Percentiles rank a stretch among this genome's conserved stretches.
These are phyloP conservation scores for Luzula sylvatica DNA, from an alignment of 176 grass and related monocot genomes.

Conservation along the genomic window DNA sequence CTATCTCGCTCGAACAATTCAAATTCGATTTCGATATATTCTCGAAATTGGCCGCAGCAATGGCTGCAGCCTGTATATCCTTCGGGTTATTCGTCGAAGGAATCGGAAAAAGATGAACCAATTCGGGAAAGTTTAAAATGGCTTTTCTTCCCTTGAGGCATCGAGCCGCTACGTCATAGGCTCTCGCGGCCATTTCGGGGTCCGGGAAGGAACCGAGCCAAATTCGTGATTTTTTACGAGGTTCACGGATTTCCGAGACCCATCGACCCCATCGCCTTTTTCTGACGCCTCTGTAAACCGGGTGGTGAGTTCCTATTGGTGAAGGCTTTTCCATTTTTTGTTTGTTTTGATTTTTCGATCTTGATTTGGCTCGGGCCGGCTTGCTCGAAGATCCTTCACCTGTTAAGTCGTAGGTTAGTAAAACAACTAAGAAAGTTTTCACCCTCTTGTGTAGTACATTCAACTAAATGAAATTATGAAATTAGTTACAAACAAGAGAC, in stretches of 20 bases:
- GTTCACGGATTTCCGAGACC: constrained; percentile 97
- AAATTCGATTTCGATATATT: neutral
- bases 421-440: too few species aligned
- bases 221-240: constrained; percentile 95
- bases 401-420: too few species aligned
- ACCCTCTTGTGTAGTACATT: too few species aligned
- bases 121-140: constrained; percentile 85
- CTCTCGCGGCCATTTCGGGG: constrained; percentile 89
- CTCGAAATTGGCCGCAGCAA: constrained; percentile 51
- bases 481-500: too few species aligned
- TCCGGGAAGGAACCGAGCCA: constrained; percentile 83
- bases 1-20: neutral
- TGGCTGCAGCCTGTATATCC: constrained; percentile 84
- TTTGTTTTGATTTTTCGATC: neutral
- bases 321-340: constrained; percentile 1
- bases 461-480: neutral
- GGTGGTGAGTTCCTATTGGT: neutral
- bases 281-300: constrained; percentile 61
- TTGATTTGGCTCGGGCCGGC: neutral
- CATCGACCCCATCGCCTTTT: constrained; percentile 91
- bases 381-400: too few species aligned
- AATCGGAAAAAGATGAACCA: constrained; percentile 36
- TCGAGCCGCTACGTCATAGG: constrained; percentile 73
- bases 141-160: constrained; percentile 71
- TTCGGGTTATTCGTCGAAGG: constrained; percentile 43